Evolutionary conservation across 2,329 filamentous ascomycete genomes (phyloP).

Genomic region (Taxawa tesnikishii): DNA sequence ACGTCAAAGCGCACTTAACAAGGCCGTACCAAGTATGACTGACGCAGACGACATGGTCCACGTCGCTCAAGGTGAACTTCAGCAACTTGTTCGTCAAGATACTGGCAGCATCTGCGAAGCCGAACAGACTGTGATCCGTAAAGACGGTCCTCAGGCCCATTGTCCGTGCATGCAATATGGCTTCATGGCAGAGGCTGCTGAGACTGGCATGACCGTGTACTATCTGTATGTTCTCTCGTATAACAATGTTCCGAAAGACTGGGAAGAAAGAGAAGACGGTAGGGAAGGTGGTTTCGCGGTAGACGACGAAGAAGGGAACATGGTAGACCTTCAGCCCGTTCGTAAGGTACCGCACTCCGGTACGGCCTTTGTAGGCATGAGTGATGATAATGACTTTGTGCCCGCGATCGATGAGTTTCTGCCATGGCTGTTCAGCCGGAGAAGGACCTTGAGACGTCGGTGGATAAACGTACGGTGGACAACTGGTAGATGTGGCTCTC

Average conservation of each 20-base stretch:
- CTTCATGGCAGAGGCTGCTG: slow-evolving; percentile 88
- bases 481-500: slow-evolving; percentile 99
- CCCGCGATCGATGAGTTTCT: slow-evolving; percentile 91
- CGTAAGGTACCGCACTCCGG: slow-evolving; percentile 85
- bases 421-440: slow-evolving; percentile 6
- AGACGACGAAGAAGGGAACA: slow-evolving; percentile 90
- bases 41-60: slow-evolving; percentile 96
- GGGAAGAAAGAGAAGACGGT: slow-evolving; percentile 99
- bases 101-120: slow-evolving; percentile 89
- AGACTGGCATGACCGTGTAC: slow-evolving; percentile 95
- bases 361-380: slow-evolving; percentile 83
- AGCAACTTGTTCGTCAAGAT: slow-evolving; percentile 95
- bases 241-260: slow-evolving; percentile 90
- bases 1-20: neutral
- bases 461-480: slow-evolving; percentile 46
- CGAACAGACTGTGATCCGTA: slow-evolving; percentile 94
- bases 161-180: slow-evolving; percentile 83
- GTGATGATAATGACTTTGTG: slow-evolving; percentile 98
- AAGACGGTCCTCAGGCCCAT: slow-evolving; percentile 96
- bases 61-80: slow-evolving; percentile 91
- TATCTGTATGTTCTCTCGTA: slow-evolving; percentile 90
- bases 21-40: slow-evolving; percentile 80
- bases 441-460: slow-evolving; percentile 8
- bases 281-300: slow-evolving; percentile 83
- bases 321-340: slow-evolving; percentile 98